A percentile compares a stretch with the other conserved stretches of the same genome.
phyloP scores from a whole-genome alignment of 75 land plant species.

The Picea sitchensis region DNA sequence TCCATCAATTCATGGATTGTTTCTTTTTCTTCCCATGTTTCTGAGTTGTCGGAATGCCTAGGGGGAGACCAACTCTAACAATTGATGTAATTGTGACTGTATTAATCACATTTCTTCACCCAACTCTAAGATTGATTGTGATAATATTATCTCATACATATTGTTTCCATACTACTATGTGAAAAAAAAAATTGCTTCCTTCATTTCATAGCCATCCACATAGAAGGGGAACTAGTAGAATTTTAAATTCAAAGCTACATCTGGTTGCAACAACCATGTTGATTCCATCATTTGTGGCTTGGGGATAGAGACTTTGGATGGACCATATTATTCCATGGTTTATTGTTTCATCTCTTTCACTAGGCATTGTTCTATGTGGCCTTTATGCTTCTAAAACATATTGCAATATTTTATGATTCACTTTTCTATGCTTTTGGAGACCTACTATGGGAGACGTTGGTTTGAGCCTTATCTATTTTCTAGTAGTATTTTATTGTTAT shows the following conservation, averaged over 20 bases:
- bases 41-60: constrained; percentile 55
- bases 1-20: too few relatives aligned
- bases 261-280: constrained; percentile 72
- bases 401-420: constrained; percentile 25
- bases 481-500: constrained; percentile 72
- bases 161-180: constrained; percentile 71
- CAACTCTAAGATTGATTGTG: constrained; percentile 70
- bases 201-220: constrained; percentile 55
- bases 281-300: constrained; percentile 82
- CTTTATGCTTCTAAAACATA: constrained; percentile 49
- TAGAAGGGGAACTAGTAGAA: constrained; percentile 18
- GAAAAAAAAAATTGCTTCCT: constrained; percentile 50
- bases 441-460: constrained; percentile 26
- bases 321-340: constrained; percentile 68
- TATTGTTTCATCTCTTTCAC: constrained; percentile 65
- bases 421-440: constrained; percentile 24
- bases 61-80: constrained; percentile 47
- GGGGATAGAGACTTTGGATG: constrained; percentile 82
- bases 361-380: constrained; percentile 82
- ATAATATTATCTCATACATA: constrained; percentile 68
- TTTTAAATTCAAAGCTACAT: constrained; percentile 37
- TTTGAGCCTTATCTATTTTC: constrained; percentile 51
- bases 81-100: constrained; percentile 41
- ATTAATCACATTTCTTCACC: constrained; percentile 84
- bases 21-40: too few relatives aligned